Base-by-base conservation (phyloP, 306 rosid genomes). In the Vachellia pachyceras region DNA sequence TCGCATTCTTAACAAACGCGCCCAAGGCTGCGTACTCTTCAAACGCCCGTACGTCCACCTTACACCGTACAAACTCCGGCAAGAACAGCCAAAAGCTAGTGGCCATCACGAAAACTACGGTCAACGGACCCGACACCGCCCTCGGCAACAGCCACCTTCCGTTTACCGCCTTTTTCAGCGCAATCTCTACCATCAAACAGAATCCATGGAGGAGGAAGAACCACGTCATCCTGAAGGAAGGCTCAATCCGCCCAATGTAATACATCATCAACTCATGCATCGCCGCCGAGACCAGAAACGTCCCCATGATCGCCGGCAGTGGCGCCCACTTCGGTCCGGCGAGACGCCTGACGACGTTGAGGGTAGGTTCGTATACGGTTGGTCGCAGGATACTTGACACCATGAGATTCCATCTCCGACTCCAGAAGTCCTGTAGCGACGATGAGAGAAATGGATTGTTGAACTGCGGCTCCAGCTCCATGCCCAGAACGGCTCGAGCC, bases 371-470 rank as follows among this genome's bases (percentile, higher is more conserved):
- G 69, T 90, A 93, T 5, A 93, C 89, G 0, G 93, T 72, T 0
- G 86, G 85, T 3, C 91, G 80, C 39, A 94, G 89, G 76, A 87
- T 89, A 22, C 84, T 79, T 7, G 89, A 84, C 14, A 85, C 91
- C 87, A 89, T 83, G 54, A 92, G 89, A 72, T 92, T 94, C 98
- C 98, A 94, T 40, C 98, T 80, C 46, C 85, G 74, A 1, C 94
- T 91, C 98, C 98, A 92, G 40, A 92, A 94, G 60, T 94, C 92
- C 57, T 92, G 98, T 0, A 92, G 84, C 15, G 97, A 94, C 13
- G 90, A 81, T 0, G 97, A 86, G 4, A 87, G 78, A 15, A 92
- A 58, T 1, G 98, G 96, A 35, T 88, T 78, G 0, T 91, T 78
- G 90, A 91, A 91, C 29, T 83, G 90, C 2, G 94, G 97, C 73